Conservation (phyloP, 768 basidiomycete species). For the Russula brevipes region DNA sequence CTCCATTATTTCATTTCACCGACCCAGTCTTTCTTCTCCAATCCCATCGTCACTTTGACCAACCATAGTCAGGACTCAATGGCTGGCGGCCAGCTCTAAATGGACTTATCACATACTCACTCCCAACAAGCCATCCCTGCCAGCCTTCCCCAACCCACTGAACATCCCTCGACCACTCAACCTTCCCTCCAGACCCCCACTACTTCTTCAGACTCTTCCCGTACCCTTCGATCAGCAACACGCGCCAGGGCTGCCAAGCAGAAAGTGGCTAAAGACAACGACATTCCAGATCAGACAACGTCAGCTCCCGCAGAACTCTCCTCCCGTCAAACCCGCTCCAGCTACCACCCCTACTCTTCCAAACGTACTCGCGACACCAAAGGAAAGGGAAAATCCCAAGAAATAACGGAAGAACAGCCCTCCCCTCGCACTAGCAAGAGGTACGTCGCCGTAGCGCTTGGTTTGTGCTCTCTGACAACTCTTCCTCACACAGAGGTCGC, state of each 20-base stretch:
- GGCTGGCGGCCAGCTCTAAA: conserved; percentile 86
- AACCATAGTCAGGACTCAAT: conserved; percentile 45
- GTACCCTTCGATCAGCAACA: conserved; percentile 65
- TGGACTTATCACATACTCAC: conserved; percentile 79
- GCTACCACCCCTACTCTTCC: conserved; percentile 11
- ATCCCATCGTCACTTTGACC: background rate
- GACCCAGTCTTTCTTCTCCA: background rate
- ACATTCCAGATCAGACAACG: conserved; percentile 28
- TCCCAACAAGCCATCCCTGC: conserved; percentile 60
- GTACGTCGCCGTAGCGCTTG: conserved; percentile 31
- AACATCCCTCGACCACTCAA: conserved; percentile 41
- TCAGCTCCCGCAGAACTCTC: conserved; percentile 23
- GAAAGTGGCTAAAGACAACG: conserved; percentile 27
- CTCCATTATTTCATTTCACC: background rate
- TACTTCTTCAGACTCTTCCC: conserved; percentile 44
- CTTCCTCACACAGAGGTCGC: conserved; percentile 45
- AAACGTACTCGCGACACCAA: conserved; percentile 24
- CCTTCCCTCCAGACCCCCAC: conserved; percentile 33
- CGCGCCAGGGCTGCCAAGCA: conserved; percentile 29
- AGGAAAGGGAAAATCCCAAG: conserved; percentile 60
- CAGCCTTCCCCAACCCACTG: conserved; percentile 32
- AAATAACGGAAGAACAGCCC: conserved; percentile 54
- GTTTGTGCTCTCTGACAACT: conserved; percentile 5
- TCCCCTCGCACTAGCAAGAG: conserved; percentile 10
- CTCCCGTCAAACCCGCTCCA: conserved; percentile 25